These are phyloP conservation scores for Orychophragmus violaceus DNA, from an alignment of 345 rosid genomes.

Conservation along the genomic window DNA sequence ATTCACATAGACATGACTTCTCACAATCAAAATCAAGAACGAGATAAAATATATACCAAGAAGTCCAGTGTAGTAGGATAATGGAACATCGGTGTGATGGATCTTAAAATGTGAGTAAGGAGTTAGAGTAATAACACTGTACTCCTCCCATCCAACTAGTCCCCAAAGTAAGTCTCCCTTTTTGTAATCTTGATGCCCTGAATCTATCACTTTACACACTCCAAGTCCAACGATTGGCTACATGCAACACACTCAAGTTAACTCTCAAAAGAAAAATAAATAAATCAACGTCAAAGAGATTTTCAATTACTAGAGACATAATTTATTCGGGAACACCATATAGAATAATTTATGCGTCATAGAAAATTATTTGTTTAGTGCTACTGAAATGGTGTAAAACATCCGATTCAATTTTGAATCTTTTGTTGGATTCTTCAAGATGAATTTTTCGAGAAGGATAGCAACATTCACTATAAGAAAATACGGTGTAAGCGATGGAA, in stretches of 20 bases:
- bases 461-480: too few relatives aligned
- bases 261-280: neutral
- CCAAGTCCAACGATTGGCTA: slow-evolving; percentile 53
- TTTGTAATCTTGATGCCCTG: slow-evolving; percentile 39
- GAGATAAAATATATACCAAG: slow-evolving; percentile 34
- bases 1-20: neutral
- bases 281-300: neutral
- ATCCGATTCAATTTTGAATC: neutral
- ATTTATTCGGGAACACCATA: neutral
- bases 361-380: neutral
- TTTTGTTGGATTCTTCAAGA: neutral
- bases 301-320: neutral
- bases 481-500: too few relatives aligned
- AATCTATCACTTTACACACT: slow-evolving; percentile 51
- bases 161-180: slow-evolving; percentile 54
- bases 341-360: neutral
- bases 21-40: neutral
- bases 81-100: slow-evolving; percentile 49
- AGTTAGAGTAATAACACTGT: slow-evolving; percentile 31
- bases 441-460: neutral
- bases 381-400: neutral
- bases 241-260: slow-evolving; percentile 2
- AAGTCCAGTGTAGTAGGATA: slow-evolving; percentile 54
- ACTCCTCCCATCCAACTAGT: slow-evolving; percentile 57
- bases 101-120: slow-evolving; percentile 34